These are phyloP conservation scores for Lablab purpureus DNA, from an alignment of 306 rosid genomes.

Conservation along the genomic window DNA sequence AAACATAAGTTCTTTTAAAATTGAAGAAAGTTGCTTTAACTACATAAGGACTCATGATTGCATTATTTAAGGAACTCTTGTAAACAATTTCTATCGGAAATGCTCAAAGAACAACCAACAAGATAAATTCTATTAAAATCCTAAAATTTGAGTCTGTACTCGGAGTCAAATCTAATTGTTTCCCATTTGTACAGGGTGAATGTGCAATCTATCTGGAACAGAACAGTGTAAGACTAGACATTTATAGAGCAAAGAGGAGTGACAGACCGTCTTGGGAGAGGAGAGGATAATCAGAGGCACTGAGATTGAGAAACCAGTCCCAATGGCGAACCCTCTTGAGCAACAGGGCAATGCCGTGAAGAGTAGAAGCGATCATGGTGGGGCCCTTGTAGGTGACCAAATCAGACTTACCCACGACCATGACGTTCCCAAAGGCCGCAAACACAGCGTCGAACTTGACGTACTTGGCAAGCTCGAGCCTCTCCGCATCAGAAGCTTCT, in stretches of 20 bases:
- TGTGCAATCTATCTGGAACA: background rate
- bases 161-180: background rate
- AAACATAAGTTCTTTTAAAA: no score
- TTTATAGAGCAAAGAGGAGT: background rate
- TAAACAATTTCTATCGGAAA: no score
- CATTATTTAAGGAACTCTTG: no score
- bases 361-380: constrained; percentile 75
- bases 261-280: constrained; percentile 73
- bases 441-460: constrained; percentile 62
- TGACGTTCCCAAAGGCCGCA: constrained; percentile 69
- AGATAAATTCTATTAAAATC: background rate
- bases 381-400: constrained; percentile 86
- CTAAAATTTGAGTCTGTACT: background rate
- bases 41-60: no score
- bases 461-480: constrained; percentile 77
- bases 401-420: constrained; percentile 84
- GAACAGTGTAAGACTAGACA: background rate
- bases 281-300: constrained; percentile 96
- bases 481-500: constrained; percentile 78
- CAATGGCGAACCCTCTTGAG: constrained; percentile 71
- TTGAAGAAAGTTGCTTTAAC: no score
- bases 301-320: constrained; percentile 95
- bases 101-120: background rate
- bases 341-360: constrained; percentile 76
- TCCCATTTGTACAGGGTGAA: background rate